phyloP scores from a whole-genome alignment of 306 rosid genomes.

The Corylus heterophylla region DNA sequence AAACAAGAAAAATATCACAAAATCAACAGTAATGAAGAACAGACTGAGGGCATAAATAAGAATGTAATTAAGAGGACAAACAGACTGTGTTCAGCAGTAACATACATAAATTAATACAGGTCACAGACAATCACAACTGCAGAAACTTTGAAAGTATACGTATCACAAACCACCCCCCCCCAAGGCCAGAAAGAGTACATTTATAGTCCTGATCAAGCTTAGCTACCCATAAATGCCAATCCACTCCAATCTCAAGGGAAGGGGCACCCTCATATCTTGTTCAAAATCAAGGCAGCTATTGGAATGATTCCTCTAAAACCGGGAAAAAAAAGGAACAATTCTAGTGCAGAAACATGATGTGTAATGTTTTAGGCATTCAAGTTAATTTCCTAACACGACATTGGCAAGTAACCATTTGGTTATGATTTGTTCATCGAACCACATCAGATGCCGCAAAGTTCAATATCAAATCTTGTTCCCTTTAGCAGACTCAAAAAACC shows the following conservation, averaged over 20 bases:
- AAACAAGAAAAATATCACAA: slow-evolving; percentile 6
- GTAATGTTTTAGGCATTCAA: background rate
- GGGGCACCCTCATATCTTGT: too few species aligned
- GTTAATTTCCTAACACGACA: background rate
- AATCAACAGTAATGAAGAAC: background rate
- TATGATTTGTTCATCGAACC: background rate
- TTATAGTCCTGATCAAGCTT: too few species aligned
- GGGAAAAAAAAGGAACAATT: background rate
- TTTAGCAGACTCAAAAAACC: background rate
- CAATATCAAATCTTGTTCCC: background rate
- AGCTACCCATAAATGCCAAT: too few species aligned
- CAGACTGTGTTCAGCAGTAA: too few species aligned
- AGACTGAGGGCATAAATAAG: background rate
- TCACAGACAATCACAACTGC: background rate
- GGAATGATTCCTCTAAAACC: background rate
- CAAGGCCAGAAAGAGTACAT: too few species aligned
- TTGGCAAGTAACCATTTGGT: background rate
- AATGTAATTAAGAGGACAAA: background rate
- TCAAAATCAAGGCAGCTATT: too few species aligned
- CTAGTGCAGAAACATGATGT: background rate
- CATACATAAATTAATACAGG: background rate
- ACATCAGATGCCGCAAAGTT: background rate
- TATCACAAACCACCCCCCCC: too few species aligned
- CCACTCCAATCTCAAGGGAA: too few species aligned
- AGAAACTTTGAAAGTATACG: background rate